These are phyloP conservation scores for Sugiyamaella sp. DNA, from an alignment of 1,139 yeast species.

Conservation along the genomic window DNA sequence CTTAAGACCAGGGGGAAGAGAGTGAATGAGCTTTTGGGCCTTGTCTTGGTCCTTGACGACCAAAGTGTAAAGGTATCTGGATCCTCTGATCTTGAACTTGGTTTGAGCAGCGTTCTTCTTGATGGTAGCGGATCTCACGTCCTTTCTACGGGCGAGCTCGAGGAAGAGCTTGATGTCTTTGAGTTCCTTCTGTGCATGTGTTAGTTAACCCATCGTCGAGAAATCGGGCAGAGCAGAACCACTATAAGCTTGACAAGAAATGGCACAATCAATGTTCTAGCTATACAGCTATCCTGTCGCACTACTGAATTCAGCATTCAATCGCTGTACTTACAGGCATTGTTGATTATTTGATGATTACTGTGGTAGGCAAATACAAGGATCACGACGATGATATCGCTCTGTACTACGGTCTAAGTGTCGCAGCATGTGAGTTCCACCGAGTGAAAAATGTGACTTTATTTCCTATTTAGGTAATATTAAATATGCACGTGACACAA, in stretches of 20 bases:
- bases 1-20: slow-evolving; percentile 94
- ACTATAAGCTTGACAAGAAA: neutral
- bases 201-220: slow-evolving; percentile 12
- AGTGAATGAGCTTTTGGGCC: slow-evolving; percentile 98
- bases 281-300: neutral
- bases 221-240: neutral
- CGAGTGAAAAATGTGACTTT: slow-evolving; percentile 16
- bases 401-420: neutral
- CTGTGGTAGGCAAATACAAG: slow-evolving; percentile 19
- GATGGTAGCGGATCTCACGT: slow-evolving; percentile 92
- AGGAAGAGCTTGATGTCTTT: slow-evolving; percentile 97
- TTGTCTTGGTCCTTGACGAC: slow-evolving; percentile 94
- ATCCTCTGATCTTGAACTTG: slow-evolving; percentile 99
- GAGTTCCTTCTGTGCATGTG: slow-evolving; percentile 55
- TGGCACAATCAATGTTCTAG: neutral
- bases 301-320: neutral
- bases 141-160: slow-evolving; percentile 96
- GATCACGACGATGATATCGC: slow-evolving; percentile 15
- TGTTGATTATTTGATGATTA: slow-evolving; percentile 20
- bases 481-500: slow-evolving; percentile 2
- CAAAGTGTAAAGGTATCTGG: slow-evolving; percentile 93
- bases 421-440: slow-evolving; percentile 1
- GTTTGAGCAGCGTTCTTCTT: slow-evolving; percentile 90
- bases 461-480: slow-evolving; percentile 20
- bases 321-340: slow-evolving; percentile 29